Evolutionary conservation across 2,329 filamentous ascomycete species (phyloP).

Genomic region (Paracoccidioides brasiliensis): DNA sequence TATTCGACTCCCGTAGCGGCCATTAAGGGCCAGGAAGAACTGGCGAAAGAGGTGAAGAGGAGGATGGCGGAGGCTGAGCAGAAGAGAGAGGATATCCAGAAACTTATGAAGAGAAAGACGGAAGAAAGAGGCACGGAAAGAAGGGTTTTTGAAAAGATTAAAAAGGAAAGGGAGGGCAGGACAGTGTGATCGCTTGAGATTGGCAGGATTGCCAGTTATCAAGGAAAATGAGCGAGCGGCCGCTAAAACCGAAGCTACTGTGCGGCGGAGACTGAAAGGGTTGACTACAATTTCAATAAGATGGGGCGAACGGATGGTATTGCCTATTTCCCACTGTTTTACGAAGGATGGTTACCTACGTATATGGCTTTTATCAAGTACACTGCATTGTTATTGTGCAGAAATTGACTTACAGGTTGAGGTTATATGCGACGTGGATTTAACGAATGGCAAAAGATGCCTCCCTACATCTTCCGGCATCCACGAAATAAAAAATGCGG

Average conservation of each 20-base stretch:
- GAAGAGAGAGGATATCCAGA: constrained; percentile 28
- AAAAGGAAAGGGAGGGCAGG: constrained; percentile 22
- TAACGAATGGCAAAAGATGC: neutral
- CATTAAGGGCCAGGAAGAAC: constrained; percentile 25
- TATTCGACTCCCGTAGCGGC: constrained; percentile 24
- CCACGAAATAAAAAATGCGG: neutral
- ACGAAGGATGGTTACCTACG: no score
- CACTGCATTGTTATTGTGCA: neutral
- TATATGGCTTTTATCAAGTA: neutral
- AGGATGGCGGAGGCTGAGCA: constrained; percentile 25
- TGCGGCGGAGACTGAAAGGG: no score
- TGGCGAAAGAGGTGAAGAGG: constrained; percentile 25
- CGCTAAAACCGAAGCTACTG: neutral
- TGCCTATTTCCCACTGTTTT: no score
- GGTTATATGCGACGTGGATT: neutral
- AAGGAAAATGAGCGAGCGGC: neutral
- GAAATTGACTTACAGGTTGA: neutral
- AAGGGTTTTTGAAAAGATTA: constrained; percentile 30
- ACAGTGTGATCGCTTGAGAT: neutral
- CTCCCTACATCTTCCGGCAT: neutral
- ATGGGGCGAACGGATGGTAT: no score
- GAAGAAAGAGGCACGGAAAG: constrained; percentile 31
- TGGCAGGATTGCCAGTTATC: neutral
- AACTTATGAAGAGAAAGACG: constrained; percentile 30
- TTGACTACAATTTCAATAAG: no score